Evolutionary conservation across 805 yeast species (phyloP), one percentile per base, ranked within the genome.

Genomic region (Zygotorulaspora danielsina): DNA sequence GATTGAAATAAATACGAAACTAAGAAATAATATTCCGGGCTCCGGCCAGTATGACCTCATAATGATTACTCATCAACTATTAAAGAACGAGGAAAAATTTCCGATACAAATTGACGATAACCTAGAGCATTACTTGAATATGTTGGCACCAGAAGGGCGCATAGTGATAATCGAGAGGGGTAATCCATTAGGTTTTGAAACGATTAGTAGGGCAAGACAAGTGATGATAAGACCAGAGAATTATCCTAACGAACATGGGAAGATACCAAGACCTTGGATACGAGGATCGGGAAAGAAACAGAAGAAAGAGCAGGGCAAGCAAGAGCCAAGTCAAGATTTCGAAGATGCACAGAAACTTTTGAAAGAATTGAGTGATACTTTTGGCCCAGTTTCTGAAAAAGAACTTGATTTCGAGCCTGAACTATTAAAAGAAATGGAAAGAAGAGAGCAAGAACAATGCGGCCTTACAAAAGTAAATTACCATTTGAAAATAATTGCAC

Each of bases 171-270:
- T 89, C 2, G 97, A 93, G 64, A 71, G 96, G 46, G 98, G 98
- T 2, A 84, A 83, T 40, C 86, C 97, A 0, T 55, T 79, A 21
- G 97, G 97, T 0, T 86, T 86, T 56, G 98, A 93, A 62, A 71
- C 78, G 2, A 73, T 88, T 41, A 94, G 96, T 0, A 70, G 96
- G 38, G 96, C 97, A 4, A 72, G 98, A 54, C 96, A 90, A 59
- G 65, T 86, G 3, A 77, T 87, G 75, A 66, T 90, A n/a, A 76
- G 97, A 50, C 96, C 97, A 0, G 95, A 83, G 50, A 73, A 76
- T 5, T 70, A 69, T 49, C 69, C 63, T 5, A 61, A 63, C 9
- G 83, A 78, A 48, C 56, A 63, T 27, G 81, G 81, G 0, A 81
- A 81, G 53, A 71, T 79, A 21, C 88, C 93, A 21, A 68, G 88